These are phyloP conservation scores for Phellopilus nigrolimitatus DNA, from an alignment of 1,284 basidiomycete species.

Conservation along the genomic window DNA sequence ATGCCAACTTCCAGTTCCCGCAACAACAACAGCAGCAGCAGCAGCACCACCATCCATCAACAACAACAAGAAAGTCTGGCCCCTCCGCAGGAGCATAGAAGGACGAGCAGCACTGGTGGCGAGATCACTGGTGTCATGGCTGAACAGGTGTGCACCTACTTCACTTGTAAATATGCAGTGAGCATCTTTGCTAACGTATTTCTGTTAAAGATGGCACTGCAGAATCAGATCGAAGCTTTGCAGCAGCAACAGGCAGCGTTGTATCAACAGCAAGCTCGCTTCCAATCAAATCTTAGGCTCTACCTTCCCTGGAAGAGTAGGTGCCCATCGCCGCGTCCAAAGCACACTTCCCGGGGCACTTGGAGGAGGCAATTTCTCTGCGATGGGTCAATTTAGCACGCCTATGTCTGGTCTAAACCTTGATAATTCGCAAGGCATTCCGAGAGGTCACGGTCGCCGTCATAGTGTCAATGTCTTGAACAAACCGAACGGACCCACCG, in stretches of 20 bases:
- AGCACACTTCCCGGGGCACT: constrained; percentile 72
- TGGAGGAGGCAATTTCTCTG: constrained; percentile 43
- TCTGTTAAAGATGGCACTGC: constrained; percentile 72
- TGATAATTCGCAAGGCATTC: constrained; percentile 63
- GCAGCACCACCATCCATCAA: constrained; percentile 32
- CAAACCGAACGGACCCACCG: constrained; percentile 51
- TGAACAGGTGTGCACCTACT: constrained; percentile 61
- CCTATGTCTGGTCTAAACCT: constrained; percentile 53
- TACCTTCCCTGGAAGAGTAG: constrained; percentile 60
- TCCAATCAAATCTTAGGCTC: constrained; percentile 58
- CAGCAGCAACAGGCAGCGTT: constrained; percentile 87
- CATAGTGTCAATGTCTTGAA: constrained; percentile 94
- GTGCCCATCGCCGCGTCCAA: constrained; percentile 83
- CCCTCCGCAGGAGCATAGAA: constrained; percentile 36
- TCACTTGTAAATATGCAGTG: not conserved
- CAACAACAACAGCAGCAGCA: constrained; percentile 53
- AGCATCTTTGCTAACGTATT: constrained; percentile 9
- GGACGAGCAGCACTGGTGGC: constrained; percentile 57
- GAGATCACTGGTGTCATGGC: constrained; percentile 86
- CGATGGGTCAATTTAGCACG: constrained; percentile 67
- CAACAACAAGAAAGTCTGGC: constrained; percentile 29
- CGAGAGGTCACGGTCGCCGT: constrained; percentile 84
- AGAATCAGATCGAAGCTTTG: constrained; percentile 85
- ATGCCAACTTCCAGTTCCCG: constrained; percentile 76
- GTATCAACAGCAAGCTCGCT: constrained; percentile 80